phyloP scores from a whole-genome alignment of 129 eudicot species.

The Arctium minus region DNA sequence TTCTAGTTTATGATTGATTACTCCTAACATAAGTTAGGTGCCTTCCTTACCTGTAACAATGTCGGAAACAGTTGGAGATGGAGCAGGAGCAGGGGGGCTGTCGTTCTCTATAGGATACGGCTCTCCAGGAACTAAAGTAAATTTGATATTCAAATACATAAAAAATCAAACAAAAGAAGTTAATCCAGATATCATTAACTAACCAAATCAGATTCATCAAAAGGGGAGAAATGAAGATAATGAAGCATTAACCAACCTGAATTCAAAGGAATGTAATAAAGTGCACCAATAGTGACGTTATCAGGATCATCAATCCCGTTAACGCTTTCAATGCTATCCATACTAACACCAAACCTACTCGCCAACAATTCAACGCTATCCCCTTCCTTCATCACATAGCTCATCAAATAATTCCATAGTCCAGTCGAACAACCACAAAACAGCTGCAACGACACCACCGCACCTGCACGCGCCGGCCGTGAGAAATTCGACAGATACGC shows the following conservation, averaged over 20 bases:
- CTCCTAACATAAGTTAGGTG: not conserved
- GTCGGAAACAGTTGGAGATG: constrained; percentile 44
- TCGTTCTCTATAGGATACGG: constrained; percentile 55
- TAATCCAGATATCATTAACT: not conserved
- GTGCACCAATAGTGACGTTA: constrained; percentile 71
- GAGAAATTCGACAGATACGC: constrained; percentile 50
- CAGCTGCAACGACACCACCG: constrained; percentile 70
- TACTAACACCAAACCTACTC: constrained; percentile 93
- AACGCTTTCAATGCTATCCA: constrained; percentile 82
- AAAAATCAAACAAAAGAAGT: not conserved
- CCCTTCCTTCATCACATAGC: constrained; percentile 88
- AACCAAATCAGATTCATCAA: constrained; percentile 9
- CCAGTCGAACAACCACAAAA: constrained; percentile 95
- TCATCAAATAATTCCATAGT: constrained; percentile 90
- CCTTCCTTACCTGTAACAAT: constrained; percentile 44
- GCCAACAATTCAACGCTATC: constrained; percentile 77
- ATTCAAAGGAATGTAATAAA: constrained; percentile 84
- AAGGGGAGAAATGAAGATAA: not conserved
- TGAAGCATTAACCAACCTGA: constrained; percentile 49
- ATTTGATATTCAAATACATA: not conserved
- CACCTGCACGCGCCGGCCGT: constrained; percentile 70
- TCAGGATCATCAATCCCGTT: constrained; percentile 74
- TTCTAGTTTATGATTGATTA: too few species aligned
- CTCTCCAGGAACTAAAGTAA: constrained; percentile 78
- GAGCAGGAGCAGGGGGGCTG: constrained; percentile 59